Evolutionary conservation across 805 yeast species (phyloP), one percentile per base, ranked within the genome.

Genomic region (Candida anglica): DNA sequence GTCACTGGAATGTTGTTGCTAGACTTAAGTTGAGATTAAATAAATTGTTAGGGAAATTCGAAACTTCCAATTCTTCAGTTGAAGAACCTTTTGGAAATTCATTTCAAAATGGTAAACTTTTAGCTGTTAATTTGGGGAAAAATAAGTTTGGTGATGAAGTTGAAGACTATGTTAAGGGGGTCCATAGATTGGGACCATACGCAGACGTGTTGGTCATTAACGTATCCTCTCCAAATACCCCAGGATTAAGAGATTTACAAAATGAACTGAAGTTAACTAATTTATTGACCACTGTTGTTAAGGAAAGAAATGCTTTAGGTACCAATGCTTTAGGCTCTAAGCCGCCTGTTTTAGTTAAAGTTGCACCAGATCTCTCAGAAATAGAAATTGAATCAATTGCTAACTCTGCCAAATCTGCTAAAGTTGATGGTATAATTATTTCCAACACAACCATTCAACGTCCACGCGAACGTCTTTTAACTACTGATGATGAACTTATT

Each of bases 181-280:
- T 91, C 17, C 77, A 77, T 38, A 71, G 80, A 35, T 77, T 91
- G 45, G 95, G 94, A 9, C 77, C 79, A 9, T 78, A 69, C 47
- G 96, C 98, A 4, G 98, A 91, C 60, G 88, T 86, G 6, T 66
- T 91, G 41, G 91, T 91, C 14, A 76, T 91, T 43, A 91, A 91
- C 51, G 96, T 91, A 10, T 87, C 96, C 1, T 84, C 95, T 31
- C 98, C 98, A 34, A 91, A 91, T 54, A 91, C 98, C 1, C 98
- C 98, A 4, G 97, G 97, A 2, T 71, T 91, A 46, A 76, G 98
- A 51, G 86, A 79, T 47, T 71, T 91, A 46, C 98, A 91, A 64
- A 75, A 66, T 37, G 95, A 86, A 46, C 69, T 69, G 36, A 85
- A 83, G 54, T 71, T 91, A 39, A 76, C 86, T 6, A 69, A 69